Evolutionary conservation across 2,329 filamentous ascomycete species (phyloP), one percentile per base, ranked within the genome.

Genomic region (Byssoonygena ceratinophila): DNA sequence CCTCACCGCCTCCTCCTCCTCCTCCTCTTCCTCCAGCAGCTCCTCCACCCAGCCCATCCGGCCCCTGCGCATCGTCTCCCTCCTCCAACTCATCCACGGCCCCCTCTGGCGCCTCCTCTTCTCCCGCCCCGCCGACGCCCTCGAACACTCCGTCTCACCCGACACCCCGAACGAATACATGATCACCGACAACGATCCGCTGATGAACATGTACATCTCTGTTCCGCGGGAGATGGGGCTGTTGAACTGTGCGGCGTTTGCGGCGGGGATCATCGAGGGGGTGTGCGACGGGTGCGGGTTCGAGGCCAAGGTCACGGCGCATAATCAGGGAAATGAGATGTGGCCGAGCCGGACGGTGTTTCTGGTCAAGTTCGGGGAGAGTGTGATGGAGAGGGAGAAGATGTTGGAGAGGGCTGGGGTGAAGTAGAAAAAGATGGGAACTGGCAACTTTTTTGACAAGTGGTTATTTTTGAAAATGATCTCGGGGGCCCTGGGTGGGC

Each of bases 271-370:
- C 57, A 83, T 98, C 53, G 92, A 98, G 76, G 92, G 92, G 20
- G 83, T 95, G 9, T 95, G 92, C 69, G 92, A 97, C 70, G 91
- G 89, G 7, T 87, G 87, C 39, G 90, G 85, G 5, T 96, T 96
- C 66, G 82, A 85, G 44, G 91, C 88, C 0, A 83, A 85, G 57
- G 92, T 97, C 18, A 92, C 85, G 54, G 91, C 92, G 59, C 92
- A 98, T 67, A 88, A 82, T 57, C 82, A 78, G 27, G 74, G 67
- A 40, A 77, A 74, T 56, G 87, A 91, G 63, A 84, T 97, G 81
- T 97, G 91, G 90, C 92, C 92, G 0, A 87, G 87, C 31, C 87
- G 92, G 74, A 98, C 92, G 40, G 90, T 98, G 29, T 98, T 96
- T 66, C 69, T 98, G 67, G 83, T 98, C 64, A 89, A 91, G 70